Percentiles rank a stretch among this genome's conserved stretches.
phyloP scores from a whole-genome alignment of 139 green algal genomes.

The Parachlorella kessleri region DNA sequence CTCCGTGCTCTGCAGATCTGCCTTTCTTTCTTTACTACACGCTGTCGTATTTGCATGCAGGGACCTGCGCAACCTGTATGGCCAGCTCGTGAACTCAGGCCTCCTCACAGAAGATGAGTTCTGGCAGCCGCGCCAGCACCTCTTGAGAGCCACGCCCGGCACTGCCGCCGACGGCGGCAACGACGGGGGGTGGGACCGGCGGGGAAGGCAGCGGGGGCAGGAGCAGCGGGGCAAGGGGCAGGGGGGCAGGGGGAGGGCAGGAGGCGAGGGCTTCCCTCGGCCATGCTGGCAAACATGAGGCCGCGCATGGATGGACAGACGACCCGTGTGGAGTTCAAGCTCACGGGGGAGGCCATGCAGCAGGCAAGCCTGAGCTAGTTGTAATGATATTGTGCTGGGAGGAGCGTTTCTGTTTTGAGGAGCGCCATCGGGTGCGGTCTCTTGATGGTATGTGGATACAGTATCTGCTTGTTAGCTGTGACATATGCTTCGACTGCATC shows the following conservation, averaged over 20 bases:
- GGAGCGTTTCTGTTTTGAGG: no score
- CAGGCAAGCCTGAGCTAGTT: no score
- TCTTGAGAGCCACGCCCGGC: constrained; percentile 11
- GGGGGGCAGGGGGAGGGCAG: no score
- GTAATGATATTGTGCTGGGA: no score
- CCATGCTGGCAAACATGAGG: constrained; percentile 43
- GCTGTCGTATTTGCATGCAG: no score
- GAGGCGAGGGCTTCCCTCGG: constrained; percentile 39
- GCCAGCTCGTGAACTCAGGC: constrained; percentile 46
- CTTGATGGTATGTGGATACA: no score
- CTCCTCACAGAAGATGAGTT: constrained; percentile 56
- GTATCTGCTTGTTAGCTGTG: no score
- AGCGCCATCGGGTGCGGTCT: no score
- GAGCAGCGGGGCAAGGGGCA: background rate
- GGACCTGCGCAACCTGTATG: constrained; percentile 46
- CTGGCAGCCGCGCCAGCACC: constrained; percentile 36
- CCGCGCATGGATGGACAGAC: constrained; percentile 40
- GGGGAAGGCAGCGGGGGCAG: background rate
- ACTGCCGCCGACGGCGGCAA: background rate
- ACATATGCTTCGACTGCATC: no score
- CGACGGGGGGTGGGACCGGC: background rate
- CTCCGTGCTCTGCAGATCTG: no score
- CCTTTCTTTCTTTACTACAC: no score
- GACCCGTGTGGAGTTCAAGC: constrained; percentile 43
- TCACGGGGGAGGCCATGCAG: constrained; percentile 35